Evolutionary conservation across 2,329 filamentous ascomycete genomes (phyloP).

Genomic region (Beauveria sp.): DNA sequence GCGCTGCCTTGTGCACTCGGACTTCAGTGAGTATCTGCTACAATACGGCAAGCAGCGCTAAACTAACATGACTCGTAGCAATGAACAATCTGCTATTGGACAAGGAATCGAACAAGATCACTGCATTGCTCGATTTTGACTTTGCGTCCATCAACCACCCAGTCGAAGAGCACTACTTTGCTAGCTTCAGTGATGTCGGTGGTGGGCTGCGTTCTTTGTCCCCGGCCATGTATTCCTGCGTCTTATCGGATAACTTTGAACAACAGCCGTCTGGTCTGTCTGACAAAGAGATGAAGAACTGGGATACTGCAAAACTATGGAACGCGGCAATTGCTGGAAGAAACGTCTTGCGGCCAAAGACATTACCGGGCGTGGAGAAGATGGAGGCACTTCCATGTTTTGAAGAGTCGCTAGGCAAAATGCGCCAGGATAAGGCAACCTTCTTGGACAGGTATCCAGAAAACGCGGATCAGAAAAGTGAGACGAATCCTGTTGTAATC

Average conservation of each 20-base stretch:
- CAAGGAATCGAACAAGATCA: conserved; percentile 14
- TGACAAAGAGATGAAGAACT: background rate
- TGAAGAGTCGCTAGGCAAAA: background rate
- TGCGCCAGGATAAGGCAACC: background rate
- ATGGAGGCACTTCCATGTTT: background rate
- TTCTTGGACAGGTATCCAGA: background rate
- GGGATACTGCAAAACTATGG: conserved; percentile 1
- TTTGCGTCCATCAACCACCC: conserved; percentile 19
- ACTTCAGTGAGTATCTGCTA: conserved; percentile 18
- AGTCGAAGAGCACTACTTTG: conserved; percentile 18
- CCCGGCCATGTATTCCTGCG: background rate
- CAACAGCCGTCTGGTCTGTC: background rate
- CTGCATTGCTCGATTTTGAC: conserved; percentile 19
- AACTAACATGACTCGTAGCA: conserved; percentile 11
- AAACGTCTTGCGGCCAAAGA: background rate
- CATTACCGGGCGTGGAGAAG: background rate
- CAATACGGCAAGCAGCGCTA: background rate
- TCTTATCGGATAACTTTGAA: background rate
- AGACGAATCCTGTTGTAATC: background rate
- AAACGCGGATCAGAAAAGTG: background rate
- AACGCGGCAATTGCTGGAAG: background rate
- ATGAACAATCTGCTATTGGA: conserved; percentile 22
- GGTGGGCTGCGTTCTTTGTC: background rate
- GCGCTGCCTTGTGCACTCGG: conserved; percentile 18
- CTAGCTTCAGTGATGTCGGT: conserved; percentile 4